Evolutionary conservation across 1,284 basidiomycete species (phyloP), one percentile per base, ranked within the genome.

Genomic region (Moesziomyces sp.): DNA sequence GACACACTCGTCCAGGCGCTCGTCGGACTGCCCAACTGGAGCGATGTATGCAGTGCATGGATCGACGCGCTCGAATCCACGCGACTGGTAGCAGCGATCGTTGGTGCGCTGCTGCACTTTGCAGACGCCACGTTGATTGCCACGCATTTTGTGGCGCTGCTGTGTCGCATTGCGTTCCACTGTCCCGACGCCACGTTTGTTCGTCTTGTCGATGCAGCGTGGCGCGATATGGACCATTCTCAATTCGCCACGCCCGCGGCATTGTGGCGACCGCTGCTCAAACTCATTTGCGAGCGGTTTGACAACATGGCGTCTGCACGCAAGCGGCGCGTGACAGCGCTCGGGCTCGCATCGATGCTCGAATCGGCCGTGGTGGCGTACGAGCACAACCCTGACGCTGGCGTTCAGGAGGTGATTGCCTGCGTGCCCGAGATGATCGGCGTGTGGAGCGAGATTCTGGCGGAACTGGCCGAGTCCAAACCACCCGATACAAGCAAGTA

Each of bases 391-490:
- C 59, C 33, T 30, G 13, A 19, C 24, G 14, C 21, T 28, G 5
- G 21, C 35, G 5, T n/a, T 23, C 14, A 52, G 7, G 51, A 38
- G 24, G 54, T 82, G 19, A 58, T 72, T 3, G 54, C 51, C 4
- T 47, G 47, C 8, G 33, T 78, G 3, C 78, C 80, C 0, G 74
- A 74, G 10, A 63, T 82, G 62, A 66, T 81, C 18, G 67, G 76
- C 4, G 51, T 78, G 11, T 83, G 82, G 82, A 78, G 74, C 16
- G 82, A 81, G 55, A 67, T 76, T 47, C 47, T 83, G 14, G 76
- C 74, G 9, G 78, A 79, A 42, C 58, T 80, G 44, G 69, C 74
- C 26, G 76, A 80, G 54, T 73, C 70, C 8, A 35, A 50, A 5
- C 61, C 53, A 19, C 33, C 64, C 28, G 62, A 62, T 38, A 44